These are phyloP conservation scores for Pouteria campechiana DNA, from an alignment of 179 eudicot genomes.

Conservation along the genomic window DNA sequence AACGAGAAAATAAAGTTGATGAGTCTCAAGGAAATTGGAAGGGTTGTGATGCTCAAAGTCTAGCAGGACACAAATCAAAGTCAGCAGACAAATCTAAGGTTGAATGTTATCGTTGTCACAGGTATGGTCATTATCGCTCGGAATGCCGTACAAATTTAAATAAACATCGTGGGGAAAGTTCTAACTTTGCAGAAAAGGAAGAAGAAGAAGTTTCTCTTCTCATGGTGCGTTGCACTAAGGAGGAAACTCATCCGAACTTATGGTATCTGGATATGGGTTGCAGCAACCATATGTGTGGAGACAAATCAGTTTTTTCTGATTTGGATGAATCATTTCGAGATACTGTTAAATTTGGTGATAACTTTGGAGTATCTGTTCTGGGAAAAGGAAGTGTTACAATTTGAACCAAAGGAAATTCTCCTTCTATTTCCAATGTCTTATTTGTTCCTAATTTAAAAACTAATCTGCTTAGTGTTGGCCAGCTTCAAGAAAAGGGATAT, in stretches of 20 bases:
- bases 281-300: background rate
- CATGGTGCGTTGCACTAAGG: background rate
- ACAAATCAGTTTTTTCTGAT: background rate
- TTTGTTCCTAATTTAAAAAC: background rate
- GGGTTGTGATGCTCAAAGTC: too few species aligned
- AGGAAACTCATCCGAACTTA: background rate
- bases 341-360: background rate
- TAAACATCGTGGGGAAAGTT: background rate
- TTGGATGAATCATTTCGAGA: background rate
- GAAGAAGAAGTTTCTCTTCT: background rate
- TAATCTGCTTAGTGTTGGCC: constrained; percentile 2
- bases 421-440: constrained; percentile 3
- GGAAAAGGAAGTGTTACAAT: background rate
- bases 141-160: background rate
- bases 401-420: background rate
- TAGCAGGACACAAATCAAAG: too few species aligned
- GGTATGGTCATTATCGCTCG: background rate
- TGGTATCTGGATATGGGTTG: background rate
- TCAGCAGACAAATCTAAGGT: background rate
- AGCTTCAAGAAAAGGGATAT: background rate
- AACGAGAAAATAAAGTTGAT: too few species aligned
- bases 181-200: background rate
- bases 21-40: too few species aligned
- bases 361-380: background rate
- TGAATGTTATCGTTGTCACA: background rate